Evolutionary conservation across 179 eudicot species (phyloP), one percentile per base, ranked within the genome.

Genomic region (Heliamphora ciliata): DNA sequence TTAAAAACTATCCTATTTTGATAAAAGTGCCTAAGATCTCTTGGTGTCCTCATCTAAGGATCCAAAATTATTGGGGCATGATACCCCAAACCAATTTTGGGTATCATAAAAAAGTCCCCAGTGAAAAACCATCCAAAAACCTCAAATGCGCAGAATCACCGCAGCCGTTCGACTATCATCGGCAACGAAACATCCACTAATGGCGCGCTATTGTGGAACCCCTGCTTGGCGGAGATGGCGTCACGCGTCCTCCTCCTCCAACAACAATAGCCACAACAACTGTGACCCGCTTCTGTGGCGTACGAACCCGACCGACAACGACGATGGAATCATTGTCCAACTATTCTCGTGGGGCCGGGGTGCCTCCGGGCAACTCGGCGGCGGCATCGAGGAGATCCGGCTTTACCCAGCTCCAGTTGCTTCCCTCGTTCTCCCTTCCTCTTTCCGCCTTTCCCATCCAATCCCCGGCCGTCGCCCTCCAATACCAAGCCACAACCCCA

Each of bases 301-400:
- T 70, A 31, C 17, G 50, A 10, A n/a, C 58, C 3, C 64, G 2
- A 5, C 59, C 58, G 48, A 5, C 59, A 1, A 84, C 80, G 52
- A 52, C 80, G 73, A 76, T 77, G 54, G 83, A 50, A 9, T 50
- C 40, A 82, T 86, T 1, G 86, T 91, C 60, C 91, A 95, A 21
- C 91, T 96, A 58, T 84, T 89, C 82, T 89, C 99, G 8, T 96
- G 98, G 97, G 99, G 99, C 17, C 89, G 93, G 3, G 97, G 94
- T 48, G 89, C 92, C 54, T 94, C 99, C 8, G 99, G 99, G 17
- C 99, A 96, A 84, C 93, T 96, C 79, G 99, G 97, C 67, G 84
- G 82, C 48, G 89, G 90, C 4, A 81, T 85, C 78, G 96, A 94
- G 73, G 86, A 82, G 72, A 82, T 83, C 77, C 89, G 88, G 0